Evolutionary conservation across 441 rosid species (phyloP), one percentile per base, ranked within the genome.

Genomic region (Hura crepitans): DNA sequence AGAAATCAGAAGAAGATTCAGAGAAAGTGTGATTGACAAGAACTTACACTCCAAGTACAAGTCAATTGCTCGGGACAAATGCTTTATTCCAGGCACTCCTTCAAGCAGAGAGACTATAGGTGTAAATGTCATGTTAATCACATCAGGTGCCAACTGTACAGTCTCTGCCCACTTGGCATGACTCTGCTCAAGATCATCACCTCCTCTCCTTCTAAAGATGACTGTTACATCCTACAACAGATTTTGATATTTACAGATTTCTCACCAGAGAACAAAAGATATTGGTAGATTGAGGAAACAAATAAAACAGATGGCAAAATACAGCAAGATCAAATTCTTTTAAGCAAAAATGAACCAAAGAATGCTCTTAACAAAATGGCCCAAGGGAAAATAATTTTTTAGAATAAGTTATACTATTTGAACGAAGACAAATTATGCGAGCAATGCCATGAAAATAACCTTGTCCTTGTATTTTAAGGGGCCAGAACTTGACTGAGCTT

Each of bases 131-230:
- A 89, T 89, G 74, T 83, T 84, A 50, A 89, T 89, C 70, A 89
- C 85, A 76, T 89, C 92, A 0, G 95, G 95, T 62, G 90, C 85
- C 46, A 82, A 77, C 65, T 31, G 79, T 42, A 89, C 87, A 5
- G 90, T 89, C 57, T 60, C 72, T 81, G 84, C 92, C 95, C 95
- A 89, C 53, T 72, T 86, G 51, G 74, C 71, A 74, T 85, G 90
- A 75, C 83, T 89, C 66, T 87, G 92, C 46, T 87, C 95, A 65
- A 87, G 82, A 82, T 89, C 95, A 74, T 89, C 92, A 62, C 95
- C 95, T 70, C 95, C 92, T 80, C 95, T 83, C 75, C 92, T 80
- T 72, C 95, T 80, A 50, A 85, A 87, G 75, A 89, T 89, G 64
- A 87, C 92, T 65, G 90, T 89, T 77, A 89, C 87, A 69, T 89